These are phyloP conservation scores for Peterozyma toletana DNA, from an alignment of 805 yeast genomes.

Conservation along the genomic window DNA sequence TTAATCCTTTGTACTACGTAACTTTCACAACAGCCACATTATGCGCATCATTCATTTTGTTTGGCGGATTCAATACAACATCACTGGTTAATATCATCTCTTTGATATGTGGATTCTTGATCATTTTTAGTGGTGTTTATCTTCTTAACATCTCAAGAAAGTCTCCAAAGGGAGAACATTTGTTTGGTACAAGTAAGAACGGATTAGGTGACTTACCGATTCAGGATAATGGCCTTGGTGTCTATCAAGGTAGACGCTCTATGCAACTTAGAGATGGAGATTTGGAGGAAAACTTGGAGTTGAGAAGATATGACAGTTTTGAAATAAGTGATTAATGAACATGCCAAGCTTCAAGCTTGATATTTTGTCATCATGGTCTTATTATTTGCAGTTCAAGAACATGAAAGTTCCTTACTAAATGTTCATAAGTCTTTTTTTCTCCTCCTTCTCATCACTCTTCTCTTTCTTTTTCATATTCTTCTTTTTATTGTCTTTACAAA, in stretches of 20 bases:
- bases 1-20: conserved; percentile 85
- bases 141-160: conserved; percentile 72
- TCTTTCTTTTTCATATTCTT: background rate
- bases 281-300: conserved; percentile 41
- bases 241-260: conserved; percentile 68
- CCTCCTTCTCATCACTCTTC: background rate
- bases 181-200: conserved; percentile 38
- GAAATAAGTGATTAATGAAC: conserved; percentile 40
- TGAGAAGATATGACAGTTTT: conserved; percentile 57
- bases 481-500: background rate
- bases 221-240: conserved; percentile 68
- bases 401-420: too few species aligned
- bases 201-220: conserved; percentile 68
- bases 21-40: conserved; percentile 86
- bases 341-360: conserved; percentile 9
- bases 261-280: conserved; percentile 51
- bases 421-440: background rate
- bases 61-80: conserved; percentile 82
- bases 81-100: conserved; percentile 75
- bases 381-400: background rate
- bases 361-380: background rate
- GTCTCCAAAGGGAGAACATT: conserved; percentile 36
- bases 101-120: conserved; percentile 75
- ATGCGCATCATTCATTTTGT: conserved; percentile 77
- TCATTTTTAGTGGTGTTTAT: conserved; percentile 84